Percentiles rank a stretch among this genome's conserved stretches.
Conservation (phyloP, 768 basidiomycete species). For the Clitopilus hobsonii region DNA sequence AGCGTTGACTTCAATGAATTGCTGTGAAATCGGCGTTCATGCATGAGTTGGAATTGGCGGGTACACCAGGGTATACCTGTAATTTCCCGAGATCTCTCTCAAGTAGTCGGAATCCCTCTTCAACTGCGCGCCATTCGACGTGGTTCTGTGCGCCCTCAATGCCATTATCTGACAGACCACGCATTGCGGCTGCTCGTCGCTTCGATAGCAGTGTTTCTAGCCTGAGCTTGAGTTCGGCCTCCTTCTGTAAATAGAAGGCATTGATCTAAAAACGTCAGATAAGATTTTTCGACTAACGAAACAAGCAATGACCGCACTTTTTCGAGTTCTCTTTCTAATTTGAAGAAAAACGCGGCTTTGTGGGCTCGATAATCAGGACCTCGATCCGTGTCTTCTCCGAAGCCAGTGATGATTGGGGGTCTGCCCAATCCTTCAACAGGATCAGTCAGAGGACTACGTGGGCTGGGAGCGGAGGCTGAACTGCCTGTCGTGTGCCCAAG, state of each 20-base stretch:
- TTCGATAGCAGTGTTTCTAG: slow-evolving; percentile 93
- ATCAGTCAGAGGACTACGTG: slow-evolving; percentile 24
- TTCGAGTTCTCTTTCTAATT: slow-evolving; percentile 93
- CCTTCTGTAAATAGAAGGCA: slow-evolving; percentile 94
- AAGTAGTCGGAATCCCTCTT: slow-evolving; percentile 92
- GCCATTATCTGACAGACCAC: slow-evolving; percentile 64
- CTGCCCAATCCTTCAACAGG: slow-evolving; percentile 39
- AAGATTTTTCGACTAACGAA: slow-evolving; percentile 5
- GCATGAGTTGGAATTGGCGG: slow-evolving; percentile 13
- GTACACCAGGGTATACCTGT: slow-evolving; percentile 52
- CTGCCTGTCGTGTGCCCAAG: slow-evolving; percentile 26
- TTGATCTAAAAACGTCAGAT: slow-evolving; percentile 67
- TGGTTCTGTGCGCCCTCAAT: slow-evolving; percentile 59
- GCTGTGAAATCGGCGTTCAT: slow-evolving; percentile 40
- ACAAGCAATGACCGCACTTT: slow-evolving; percentile 53
- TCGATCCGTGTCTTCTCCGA: slow-evolving; percentile 65
- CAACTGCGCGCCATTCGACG: slow-evolving; percentile 93
- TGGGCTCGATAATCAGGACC: slow-evolving; percentile 89
- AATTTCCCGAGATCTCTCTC: slow-evolving; percentile 94
- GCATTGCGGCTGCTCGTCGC: slow-evolving; percentile 75
- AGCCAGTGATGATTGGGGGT: slow-evolving; percentile 57
- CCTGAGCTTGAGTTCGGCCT: slow-evolving; percentile 88
- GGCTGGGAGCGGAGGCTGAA: slow-evolving; percentile 22
- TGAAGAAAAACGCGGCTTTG: slow-evolving; percentile 98
- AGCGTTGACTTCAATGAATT: slow-evolving; percentile 97